Percentiles rank a stretch among this genome's conserved stretches.
Evolutionary conservation across 1,284 basidiomycete species (phyloP).

Genomic region (Hymenochaete sp.): DNA sequence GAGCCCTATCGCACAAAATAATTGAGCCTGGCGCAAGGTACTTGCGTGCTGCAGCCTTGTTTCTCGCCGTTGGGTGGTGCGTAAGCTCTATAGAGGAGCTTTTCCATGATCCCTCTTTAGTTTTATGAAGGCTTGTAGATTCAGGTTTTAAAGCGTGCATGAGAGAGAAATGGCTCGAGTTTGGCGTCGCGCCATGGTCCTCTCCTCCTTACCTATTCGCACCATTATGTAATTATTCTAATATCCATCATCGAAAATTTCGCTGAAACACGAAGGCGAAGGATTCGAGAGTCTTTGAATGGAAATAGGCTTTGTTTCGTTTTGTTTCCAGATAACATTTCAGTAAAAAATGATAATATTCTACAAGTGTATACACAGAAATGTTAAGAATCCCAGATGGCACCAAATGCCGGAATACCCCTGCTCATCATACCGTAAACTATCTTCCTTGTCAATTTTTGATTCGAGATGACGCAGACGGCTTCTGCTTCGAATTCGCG

Average conservation of each 20-base stretch:
- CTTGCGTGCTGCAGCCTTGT: constrained; percentile 37
- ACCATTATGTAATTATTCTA: no score
- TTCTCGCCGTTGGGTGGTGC: constrained; percentile 40
- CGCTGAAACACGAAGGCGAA: no score
- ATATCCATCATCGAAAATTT: no score
- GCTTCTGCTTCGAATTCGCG: constrained; percentile 54
- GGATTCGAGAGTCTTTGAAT: no score
- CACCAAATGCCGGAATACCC: constrained; percentile 52
- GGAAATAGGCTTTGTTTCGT: no score
- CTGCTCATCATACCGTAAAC: constrained; percentile 53
- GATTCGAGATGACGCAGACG: constrained; percentile 53
- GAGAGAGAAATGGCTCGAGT: no score
- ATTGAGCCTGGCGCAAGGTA: constrained; percentile 34
- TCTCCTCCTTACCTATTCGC: no score
- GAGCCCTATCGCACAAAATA: constrained; percentile 37
- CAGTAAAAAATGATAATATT: no score
- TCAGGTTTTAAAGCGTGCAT: no score
- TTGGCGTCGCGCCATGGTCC: no score
- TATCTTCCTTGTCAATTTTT: constrained; percentile 50
- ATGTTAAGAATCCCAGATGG: constrained; percentile 45
- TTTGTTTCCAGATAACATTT: no score
- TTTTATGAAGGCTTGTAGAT: no score
- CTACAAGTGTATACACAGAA: neutral
- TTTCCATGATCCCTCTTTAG: constrained; percentile 5
- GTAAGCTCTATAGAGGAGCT: constrained; percentile 27